Evolutionary conservation across 2,329 filamentous ascomycete species (phyloP).

Genomic region (Botrytis tulipae): DNA sequence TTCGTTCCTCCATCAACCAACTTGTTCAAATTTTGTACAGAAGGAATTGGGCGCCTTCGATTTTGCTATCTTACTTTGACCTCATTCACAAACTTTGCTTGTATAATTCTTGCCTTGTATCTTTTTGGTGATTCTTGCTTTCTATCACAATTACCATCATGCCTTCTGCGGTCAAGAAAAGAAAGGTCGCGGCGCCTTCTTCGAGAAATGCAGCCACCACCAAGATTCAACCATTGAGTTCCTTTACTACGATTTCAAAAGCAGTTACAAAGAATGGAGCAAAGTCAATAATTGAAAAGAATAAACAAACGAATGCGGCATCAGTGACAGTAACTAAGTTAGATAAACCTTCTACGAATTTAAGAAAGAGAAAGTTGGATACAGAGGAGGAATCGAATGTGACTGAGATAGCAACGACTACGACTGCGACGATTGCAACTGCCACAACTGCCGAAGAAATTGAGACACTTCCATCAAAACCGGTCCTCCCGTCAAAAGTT

Average conservation of each 20-base stretch:
- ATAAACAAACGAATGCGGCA: slow-evolving; percentile 31
- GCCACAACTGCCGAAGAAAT: slow-evolving; percentile 16
- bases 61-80: slow-evolving; percentile 22
- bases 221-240: slow-evolving; percentile 40
- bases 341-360: slow-evolving; percentile 34
- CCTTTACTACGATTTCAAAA: slow-evolving; percentile 47
- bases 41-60: slow-evolving; percentile 21
- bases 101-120: slow-evolving; percentile 12
- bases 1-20: slow-evolving; percentile 18
- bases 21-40: slow-evolving; percentile 3
- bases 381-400: slow-evolving; percentile 26
- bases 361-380: slow-evolving; percentile 38
- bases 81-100: neutral
- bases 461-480: slow-evolving; percentile 23
- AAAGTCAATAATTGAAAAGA: slow-evolving; percentile 40
- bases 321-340: slow-evolving; percentile 41
- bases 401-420: slow-evolving; percentile 18
- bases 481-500: slow-evolving; percentile 19
- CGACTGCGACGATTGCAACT: slow-evolving; percentile 9
- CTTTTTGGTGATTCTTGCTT: slow-evolving; percentile 16
- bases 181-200: slow-evolving; percentile 32
- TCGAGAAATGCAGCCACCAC: slow-evolving; percentile 24
- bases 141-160: slow-evolving; percentile 32
- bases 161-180: slow-evolving; percentile 35
- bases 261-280: slow-evolving; percentile 37